Evolutionary conservation across 768 basidiomycete species (phyloP).

Genomic region (Goffeauzyma gilvescens): DNA sequence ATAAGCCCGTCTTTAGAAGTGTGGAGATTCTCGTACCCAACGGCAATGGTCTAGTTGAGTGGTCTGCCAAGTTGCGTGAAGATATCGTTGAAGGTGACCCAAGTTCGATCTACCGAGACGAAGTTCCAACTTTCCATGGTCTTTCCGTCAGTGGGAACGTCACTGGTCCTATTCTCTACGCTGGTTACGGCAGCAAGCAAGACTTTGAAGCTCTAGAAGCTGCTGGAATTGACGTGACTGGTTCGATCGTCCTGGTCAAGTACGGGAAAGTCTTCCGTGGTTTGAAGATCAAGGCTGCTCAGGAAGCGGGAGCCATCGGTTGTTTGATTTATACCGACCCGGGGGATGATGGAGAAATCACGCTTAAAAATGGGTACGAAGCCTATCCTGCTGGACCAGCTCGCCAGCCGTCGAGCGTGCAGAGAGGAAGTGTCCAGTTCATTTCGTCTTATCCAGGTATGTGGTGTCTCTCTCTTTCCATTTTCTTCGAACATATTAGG

Average conservation of each 20-base stretch:
- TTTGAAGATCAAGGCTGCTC: constrained; percentile 57
- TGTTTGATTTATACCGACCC: constrained; percentile 65
- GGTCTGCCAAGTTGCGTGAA: constrained; percentile 58
- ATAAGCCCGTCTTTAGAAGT: constrained; percentile 51
- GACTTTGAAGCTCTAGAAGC: constrained; percentile 51
- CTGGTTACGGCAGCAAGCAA: constrained; percentile 56
- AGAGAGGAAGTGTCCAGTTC: constrained; percentile 67
- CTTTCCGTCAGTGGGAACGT: constrained; percentile 59
- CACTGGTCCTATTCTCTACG: constrained; percentile 42
- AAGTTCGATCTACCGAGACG: constrained; percentile 49
- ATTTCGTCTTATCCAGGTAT: constrained; percentile 32
- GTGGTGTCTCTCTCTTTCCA: no score
- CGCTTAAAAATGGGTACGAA: constrained; percentile 52
- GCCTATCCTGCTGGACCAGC: constrained; percentile 73
- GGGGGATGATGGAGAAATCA: constrained; percentile 65
- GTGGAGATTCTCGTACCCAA: constrained; percentile 46
- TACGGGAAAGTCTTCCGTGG: constrained; percentile 62
- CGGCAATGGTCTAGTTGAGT: constrained; percentile 36
- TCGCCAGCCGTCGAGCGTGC: constrained; percentile 45
- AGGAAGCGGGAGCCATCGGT: constrained; percentile 59
- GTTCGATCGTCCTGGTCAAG: constrained; percentile 47
- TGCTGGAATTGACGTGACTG: constrained; percentile 50
- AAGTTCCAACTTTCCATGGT: constrained; percentile 72
- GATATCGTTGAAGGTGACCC: constrained; percentile 55
- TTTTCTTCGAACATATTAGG: no score